Evolutionary conservation across 176 grass and related monocot genomes (phyloP), one percentile per base, ranked within the genome.

Genomic region (Eleusine coracana): DNA sequence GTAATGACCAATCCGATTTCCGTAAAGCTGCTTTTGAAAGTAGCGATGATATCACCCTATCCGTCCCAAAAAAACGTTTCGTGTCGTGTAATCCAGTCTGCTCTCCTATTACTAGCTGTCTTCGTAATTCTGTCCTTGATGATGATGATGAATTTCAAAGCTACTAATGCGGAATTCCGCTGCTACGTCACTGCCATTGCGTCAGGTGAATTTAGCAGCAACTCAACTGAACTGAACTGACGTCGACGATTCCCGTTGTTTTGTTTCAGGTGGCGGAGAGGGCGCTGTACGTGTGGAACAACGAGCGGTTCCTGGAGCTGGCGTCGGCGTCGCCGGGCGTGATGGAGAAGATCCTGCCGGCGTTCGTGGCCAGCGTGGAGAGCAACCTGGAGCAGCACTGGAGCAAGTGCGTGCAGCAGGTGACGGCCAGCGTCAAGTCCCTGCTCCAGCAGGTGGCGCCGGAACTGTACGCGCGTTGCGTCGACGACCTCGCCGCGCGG

Each of bases 401-500:
- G 93, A 98, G 90, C 91, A 93, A 87, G 79, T 93, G 92, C 29
- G 91, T 95, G 78, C 92, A 90, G 84, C 79, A 98, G 79, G 86
- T 93, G 34, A 83, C 90, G 5, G 76, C 80, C 41, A 84, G 84
- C 75, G 87, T 98, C 39, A 95, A 90, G 85, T 71, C 50, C 11
- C 71, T 98, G 68, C 87, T 98, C 1, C 68, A 88, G 80, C 75
- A 84, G 55, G 74, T 87, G 73, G 88, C 88, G 61, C 96, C 92
- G 0, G 80, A 44, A 15, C 72, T 91, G 45, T 95, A 95, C 91
- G 84, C 80, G 12, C 86, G 73, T 1, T 95, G 87, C 70, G 55
- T 67, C 72, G 44, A 17, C 39, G 87, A 86, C 66, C 88, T 95
- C 67, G 68, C 72, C 38, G 56, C 74, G 9, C 17, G 34, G 1